Evolutionary conservation across 2,329 filamentous ascomycete genomes (phyloP).

Genomic region (Fusarium agapanthi): DNA sequence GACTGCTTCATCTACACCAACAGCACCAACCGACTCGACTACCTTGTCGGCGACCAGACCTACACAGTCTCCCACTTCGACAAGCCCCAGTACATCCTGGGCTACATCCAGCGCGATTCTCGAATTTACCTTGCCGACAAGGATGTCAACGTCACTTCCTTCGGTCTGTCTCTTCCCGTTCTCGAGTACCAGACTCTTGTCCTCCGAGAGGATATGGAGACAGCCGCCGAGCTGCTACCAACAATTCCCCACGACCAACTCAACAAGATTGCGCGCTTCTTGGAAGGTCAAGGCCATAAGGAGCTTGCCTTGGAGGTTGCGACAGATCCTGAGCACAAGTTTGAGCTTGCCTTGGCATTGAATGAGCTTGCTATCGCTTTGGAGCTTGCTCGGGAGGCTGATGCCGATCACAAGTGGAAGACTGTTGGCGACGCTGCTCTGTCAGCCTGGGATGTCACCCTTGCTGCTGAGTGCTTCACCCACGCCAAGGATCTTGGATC

Average conservation of each 20-base stretch:
- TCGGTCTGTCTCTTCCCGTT: conserved; percentile 88
- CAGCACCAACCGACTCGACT: conserved; percentile 94
- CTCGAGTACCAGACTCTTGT: conserved; percentile 98
- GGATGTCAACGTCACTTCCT: conserved; percentile 91
- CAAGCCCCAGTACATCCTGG: conserved; percentile 91
- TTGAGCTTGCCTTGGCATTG: conserved; percentile 86
- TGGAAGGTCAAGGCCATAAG: conserved; percentile 97
- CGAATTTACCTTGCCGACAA: conserved; percentile 95
- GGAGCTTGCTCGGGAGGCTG: conserved; percentile 81
- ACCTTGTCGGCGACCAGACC: conserved; percentile 96
- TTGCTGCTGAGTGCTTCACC: conserved; percentile 93
- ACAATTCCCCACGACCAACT: conserved; percentile 91
- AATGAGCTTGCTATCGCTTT: conserved; percentile 87
- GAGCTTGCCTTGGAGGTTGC: conserved; percentile 94
- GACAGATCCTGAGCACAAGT: conserved; percentile 94
- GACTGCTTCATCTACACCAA: conserved; percentile 99
- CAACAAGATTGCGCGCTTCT: conserved; percentile 97
- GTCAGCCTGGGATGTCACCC: conserved; percentile 81
- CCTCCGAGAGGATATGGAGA: conserved; percentile 90
- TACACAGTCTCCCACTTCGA: conserved; percentile 99
- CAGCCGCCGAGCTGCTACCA: conserved; percentile 83
- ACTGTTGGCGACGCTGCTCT: conserved; percentile 93
- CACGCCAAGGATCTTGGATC: conserved; percentile 92
- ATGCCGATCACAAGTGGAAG: conserved; percentile 98
- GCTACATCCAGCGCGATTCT: conserved; percentile 95